Evolutionary conservation across 768 basidiomycete species (phyloP), one percentile per base, ranked within the genome.

Genomic region (Scleroderma bovista): DNA sequence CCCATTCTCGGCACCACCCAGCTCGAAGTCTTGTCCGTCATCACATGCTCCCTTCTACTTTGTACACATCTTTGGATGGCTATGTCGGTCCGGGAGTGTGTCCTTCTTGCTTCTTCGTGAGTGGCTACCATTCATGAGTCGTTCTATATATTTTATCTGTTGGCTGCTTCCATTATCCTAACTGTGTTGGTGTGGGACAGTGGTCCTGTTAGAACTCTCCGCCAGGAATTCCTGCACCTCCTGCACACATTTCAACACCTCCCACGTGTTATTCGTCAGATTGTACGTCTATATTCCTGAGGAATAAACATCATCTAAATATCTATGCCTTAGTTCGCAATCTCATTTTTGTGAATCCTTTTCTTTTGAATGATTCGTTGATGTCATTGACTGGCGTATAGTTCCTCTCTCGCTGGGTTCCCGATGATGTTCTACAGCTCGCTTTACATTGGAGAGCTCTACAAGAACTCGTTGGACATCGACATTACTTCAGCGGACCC

Each of bases 391-490:
- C 9, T 29, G 26, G 26, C 9, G 9, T 9, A 9, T 49, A 91
- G 88, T 52, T 77, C 83, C 10, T 94, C 83, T 83, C 75, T 93
- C 52, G 88, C 81, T 7, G 96, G 94, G 94, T 96, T 95, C 60
- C 93, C 94, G 0, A 69, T 93, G 19, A 73, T 95, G 1, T 93
- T 93, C 68, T 93, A 92, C 71, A 86, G 83, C 3, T 86, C 88
- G 2, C 72, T 90, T 23, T 97, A 93, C 68, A 76, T 96, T 48
- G 88, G 89, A 10, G 94, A 94, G 57, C 75, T 94, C 12, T 81
- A 95, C 73, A 86, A 82, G 53, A 72, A 69, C 3, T 56, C 73
- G 26, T 29, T 29, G 26, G 26, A 29, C 26, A 29, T 29, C 26
- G 26, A 29, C 12, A 73, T 37, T 19, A 4, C 36, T 37, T 64